phyloP scores from a whole-genome alignment of 2,329 filamentous ascomycete genomes.

The Daldinia sp. region DNA sequence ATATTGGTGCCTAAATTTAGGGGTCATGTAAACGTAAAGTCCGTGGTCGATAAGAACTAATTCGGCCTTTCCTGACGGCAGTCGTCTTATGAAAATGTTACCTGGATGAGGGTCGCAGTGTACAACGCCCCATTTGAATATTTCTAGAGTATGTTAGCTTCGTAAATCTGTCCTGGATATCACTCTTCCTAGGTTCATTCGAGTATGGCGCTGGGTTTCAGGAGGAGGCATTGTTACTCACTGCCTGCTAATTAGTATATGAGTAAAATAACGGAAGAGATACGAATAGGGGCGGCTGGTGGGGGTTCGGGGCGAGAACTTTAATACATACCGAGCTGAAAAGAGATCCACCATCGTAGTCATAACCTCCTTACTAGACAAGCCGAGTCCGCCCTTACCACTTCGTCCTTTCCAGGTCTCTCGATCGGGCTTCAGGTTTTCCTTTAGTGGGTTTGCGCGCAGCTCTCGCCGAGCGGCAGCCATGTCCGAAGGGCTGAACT shows the following conservation, averaged over 20 bases:
- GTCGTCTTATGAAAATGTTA: slow-evolving; percentile 93
- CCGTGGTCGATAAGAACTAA: slow-evolving; percentile 97
- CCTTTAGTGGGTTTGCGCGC: slow-evolving; percentile 60
- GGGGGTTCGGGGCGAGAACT: neutral
- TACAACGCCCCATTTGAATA: slow-evolving; percentile 95
- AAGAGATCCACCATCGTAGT: slow-evolving; percentile 96
- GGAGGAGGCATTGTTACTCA: slow-evolving; percentile 8
- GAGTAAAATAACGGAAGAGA: neutral
- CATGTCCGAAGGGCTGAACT: slow-evolving; percentile 56
- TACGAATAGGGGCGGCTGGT: too few relatives aligned
- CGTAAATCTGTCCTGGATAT: neutral
- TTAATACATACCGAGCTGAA: slow-evolving; percentile 58
- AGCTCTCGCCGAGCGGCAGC: slow-evolving; percentile 55
- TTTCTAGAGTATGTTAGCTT: slow-evolving; percentile 66
- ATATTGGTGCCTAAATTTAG: slow-evolving; percentile 85
- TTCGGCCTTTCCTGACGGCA: slow-evolving; percentile 83
- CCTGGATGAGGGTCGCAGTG: slow-evolving; percentile 98
- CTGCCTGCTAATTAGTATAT: slow-evolving; percentile 14
- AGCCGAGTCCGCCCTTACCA: slow-evolving; percentile 80
- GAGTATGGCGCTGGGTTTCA: neutral
- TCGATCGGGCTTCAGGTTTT: slow-evolving; percentile 80
- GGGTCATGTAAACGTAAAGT: slow-evolving; percentile 90
- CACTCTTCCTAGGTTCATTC: neutral
- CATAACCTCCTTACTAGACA: slow-evolving; percentile 89
- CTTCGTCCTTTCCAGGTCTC: slow-evolving; percentile 77